Evolutionary conservation across 345 rosid genomes (phyloP), one percentile per base, ranked within the genome.

Genomic region (Diplotaxis tenuifolia): DNA sequence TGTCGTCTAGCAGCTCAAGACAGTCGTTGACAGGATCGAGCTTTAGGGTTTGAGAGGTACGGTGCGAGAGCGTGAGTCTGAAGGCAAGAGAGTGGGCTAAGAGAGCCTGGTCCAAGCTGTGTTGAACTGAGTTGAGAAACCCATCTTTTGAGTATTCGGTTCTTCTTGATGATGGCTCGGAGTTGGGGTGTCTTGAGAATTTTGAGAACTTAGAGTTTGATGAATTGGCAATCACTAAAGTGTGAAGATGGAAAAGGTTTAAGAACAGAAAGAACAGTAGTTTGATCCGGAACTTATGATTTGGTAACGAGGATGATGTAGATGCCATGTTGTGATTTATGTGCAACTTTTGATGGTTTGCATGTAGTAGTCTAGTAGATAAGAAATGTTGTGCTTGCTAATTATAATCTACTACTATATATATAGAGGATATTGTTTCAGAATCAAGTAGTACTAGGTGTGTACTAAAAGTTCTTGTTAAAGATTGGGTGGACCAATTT

Each of bases 1-100:
- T 86, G 49, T 86, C 89, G 12, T 84, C 86, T 8, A 84, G 83
- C 49, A 86, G 79, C 57, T 86, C 87, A 12, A 72, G 53, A 27
- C 89, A 86, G 68, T 86, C 89, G 55, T 31, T 12, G 61, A 75
- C 66, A 25, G 73, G 76, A 25, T 71, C 76, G 18, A 56, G 49
- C 67, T 29, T 18, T 2, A 20, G 72, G 53, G 73, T 65, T 15
- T 42, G 69, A 4, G 62, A 6, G 27, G 58, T 56, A 0, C 38
- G 70, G 7, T 42, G 56, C n/a, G 81, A 77, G 31, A 49, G 45
- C n/a, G 68, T 74, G 52, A 76, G 53, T 8, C 28, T 38, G 23
- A 70, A 63, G 53, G 83, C 78, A 10, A 77, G 67, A 31, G 83
- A 75, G 8, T 68, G 75, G 49, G 82, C 84, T 0, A 76, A 71